These are phyloP conservation scores for Rhizoclosmatium globosum DNA, from an alignment of 192 early-diverging fungal genomes.

Conservation along the genomic window DNA sequence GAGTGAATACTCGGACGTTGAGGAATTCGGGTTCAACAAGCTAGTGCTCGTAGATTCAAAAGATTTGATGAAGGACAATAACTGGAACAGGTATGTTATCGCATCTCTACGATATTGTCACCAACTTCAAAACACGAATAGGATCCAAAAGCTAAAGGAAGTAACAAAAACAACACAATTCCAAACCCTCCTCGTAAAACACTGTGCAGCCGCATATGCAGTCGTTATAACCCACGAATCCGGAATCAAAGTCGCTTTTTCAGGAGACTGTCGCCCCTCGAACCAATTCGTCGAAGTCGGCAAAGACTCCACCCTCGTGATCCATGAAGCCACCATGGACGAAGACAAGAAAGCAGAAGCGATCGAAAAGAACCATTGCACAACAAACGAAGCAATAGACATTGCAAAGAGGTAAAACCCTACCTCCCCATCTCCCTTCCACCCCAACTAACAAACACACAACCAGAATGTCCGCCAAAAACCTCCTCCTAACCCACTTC, in stretches of 20 bases:
- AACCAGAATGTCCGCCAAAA: constrained; percentile 81
- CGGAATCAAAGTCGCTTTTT: constrained; percentile 79
- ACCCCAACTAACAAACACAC: too few relatives aligned
- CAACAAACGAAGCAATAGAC: constrained; percentile 84
- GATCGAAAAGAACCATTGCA: constrained; percentile 82
- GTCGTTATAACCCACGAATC: constrained; percentile 78
- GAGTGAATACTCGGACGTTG: constrained; percentile 71
- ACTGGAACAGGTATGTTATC: background rate
- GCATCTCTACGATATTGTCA: background rate
- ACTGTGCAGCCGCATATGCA: constrained; percentile 85
- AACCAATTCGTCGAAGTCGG: constrained; percentile 75
- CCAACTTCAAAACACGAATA: background rate
- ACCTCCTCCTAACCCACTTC: constrained; percentile 93
- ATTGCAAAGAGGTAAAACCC: constrained; percentile 72
- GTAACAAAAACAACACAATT: constrained; percentile 59
- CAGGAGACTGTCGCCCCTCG: constrained; percentile 93
- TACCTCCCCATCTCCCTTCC: background rate
- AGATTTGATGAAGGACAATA: constrained; percentile 41
- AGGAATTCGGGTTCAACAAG: constrained; percentile 67
- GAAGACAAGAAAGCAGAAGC: constrained; percentile 67
- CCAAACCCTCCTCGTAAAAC: constrained; percentile 80
- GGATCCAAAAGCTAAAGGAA: background rate
- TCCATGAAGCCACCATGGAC: constrained; percentile 91
- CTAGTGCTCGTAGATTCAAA: constrained; percentile 62
- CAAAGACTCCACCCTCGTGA: constrained; percentile 68